phyloP scores from a whole-genome alignment of 2,329 filamentous ascomycete species.

The Byssochlamys sp. region DNA sequence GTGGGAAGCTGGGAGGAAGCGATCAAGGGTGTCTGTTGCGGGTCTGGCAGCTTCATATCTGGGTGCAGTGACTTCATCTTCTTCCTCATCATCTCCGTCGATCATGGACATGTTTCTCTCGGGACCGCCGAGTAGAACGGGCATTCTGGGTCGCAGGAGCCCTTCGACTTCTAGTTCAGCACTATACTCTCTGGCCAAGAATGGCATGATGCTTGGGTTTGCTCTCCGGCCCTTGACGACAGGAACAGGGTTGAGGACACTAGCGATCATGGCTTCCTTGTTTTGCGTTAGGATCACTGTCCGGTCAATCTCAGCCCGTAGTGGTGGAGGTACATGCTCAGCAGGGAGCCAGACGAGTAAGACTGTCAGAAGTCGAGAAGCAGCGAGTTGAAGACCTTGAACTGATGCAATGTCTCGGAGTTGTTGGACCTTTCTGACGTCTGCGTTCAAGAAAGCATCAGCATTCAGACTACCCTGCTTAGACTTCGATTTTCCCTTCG shows the following conservation, averaged over 20 bases:
- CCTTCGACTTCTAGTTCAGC: slow-evolving; percentile 60
- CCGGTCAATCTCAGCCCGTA: slow-evolving; percentile 68
- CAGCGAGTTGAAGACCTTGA: slow-evolving; percentile 45
- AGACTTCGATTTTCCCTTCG: slow-evolving; percentile 32
- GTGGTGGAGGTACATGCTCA: slow-evolving; percentile 56
- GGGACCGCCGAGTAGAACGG: slow-evolving; percentile 27
- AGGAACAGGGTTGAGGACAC: slow-evolving; percentile 67
- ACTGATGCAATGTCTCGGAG: slow-evolving; percentile 10
- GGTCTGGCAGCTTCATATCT: slow-evolving; percentile 7
- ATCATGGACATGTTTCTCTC: slow-evolving; percentile 15
- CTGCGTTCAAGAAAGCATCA: slow-evolving; percentile 57
- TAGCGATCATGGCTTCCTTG: slow-evolving; percentile 66
- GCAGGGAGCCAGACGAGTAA: slow-evolving; percentile 57
- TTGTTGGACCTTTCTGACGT: slow-evolving; percentile 22
- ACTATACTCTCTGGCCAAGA: slow-evolving; percentile 59
- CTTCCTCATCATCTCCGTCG: slow-evolving; percentile 20
- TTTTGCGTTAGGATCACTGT: slow-evolving; percentile 63
- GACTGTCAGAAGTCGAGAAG: slow-evolving; percentile 51
- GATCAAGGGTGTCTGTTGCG: background rate
- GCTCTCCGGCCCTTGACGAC: slow-evolving; percentile 52
- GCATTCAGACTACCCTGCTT: slow-evolving; percentile 45
- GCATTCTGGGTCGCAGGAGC: slow-evolving; percentile 49
- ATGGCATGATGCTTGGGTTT: slow-evolving; percentile 67
- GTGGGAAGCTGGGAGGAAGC: background rate
- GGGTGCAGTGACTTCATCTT: slow-evolving; percentile 13